Evolutionary conservation across 257 asterid species (phyloP).

Genomic region (Solanum paucissectum): DNA sequence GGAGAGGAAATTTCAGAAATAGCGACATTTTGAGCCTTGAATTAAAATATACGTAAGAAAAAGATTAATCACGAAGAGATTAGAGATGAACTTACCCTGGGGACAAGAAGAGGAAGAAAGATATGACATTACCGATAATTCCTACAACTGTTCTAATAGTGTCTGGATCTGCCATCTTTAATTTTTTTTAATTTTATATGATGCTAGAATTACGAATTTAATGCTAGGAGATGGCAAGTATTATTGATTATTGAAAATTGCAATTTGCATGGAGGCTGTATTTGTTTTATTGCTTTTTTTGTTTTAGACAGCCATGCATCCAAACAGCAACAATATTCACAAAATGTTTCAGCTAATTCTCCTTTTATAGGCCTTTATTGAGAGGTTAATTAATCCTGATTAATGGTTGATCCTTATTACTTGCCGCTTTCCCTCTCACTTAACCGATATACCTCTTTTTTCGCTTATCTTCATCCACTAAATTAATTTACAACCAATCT

Average conservation of each 20-base stretch:
- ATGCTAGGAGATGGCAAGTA: background rate
- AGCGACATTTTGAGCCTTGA: background rate
- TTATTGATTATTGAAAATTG: background rate
- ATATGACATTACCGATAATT: conserved; percentile 50
- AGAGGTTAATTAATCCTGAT: background rate
- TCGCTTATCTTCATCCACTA: background rate
- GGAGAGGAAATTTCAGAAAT: background rate
- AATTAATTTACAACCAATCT: background rate
- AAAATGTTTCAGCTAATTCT: background rate
- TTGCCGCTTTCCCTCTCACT: background rate
- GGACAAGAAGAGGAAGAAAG: conserved; percentile 47
- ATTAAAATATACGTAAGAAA: background rate
- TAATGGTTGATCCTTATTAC: background rate
- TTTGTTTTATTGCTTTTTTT: background rate
- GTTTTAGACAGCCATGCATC: background rate
- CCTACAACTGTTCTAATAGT: conserved; percentile 34
- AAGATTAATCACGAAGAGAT: background rate
- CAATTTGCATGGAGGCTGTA: background rate
- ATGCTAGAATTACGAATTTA: background rate
- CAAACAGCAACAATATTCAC: background rate
- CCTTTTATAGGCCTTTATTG: background rate
- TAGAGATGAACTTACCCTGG: conserved; percentile 26
- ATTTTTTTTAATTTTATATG: background rate
- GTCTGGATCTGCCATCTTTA: conserved; percentile 11
- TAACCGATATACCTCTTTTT: background rate